Conservation (phyloP, 768 basidiomycete species). For the Mycena rosella region DNA sequence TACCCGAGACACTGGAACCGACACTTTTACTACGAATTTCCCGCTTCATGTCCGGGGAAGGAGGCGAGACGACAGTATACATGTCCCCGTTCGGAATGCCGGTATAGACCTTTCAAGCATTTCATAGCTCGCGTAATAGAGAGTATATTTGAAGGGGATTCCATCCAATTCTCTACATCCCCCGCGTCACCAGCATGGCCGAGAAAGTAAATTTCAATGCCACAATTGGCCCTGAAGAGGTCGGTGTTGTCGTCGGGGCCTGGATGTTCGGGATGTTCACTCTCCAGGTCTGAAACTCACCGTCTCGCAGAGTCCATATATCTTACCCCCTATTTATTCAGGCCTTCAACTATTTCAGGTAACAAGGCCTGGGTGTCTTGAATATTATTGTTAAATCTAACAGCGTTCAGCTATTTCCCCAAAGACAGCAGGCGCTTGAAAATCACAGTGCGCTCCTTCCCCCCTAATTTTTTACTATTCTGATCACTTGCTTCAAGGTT, state of each 20-base stretch:
- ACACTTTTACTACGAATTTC: background rate
- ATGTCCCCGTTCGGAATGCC: background rate
- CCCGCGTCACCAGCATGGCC: background rate
- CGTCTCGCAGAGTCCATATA: too few relatives aligned
- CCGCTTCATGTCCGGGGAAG: too few relatives aligned
- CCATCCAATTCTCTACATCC: background rate
- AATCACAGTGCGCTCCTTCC: background rate
- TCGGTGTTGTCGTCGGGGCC: slow-evolving; percentile 22
- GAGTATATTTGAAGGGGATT: background rate
- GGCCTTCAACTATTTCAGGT: slow-evolving; percentile 23
- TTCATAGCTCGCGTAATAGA: too few relatives aligned
- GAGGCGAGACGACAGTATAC: too few relatives aligned
- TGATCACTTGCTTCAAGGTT: background rate
- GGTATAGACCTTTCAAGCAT: background rate
- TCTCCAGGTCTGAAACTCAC: background rate
- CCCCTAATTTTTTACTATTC: background rate
- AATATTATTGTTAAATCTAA: background rate
- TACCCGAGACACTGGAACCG: background rate
- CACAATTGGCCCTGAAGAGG: slow-evolving; percentile 25
- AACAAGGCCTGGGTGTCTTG: background rate
- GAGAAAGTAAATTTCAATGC: slow-evolving; percentile 23
- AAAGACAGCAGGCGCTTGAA: slow-evolving; percentile 8
- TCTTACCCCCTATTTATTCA: background rate
- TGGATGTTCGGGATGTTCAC: slow-evolving; percentile 28
- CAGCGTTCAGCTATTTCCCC: slow-evolving; percentile 10